Base-by-base conservation (phyloP, 805 yeast species). In the Sugiyamaella americana region DNA sequence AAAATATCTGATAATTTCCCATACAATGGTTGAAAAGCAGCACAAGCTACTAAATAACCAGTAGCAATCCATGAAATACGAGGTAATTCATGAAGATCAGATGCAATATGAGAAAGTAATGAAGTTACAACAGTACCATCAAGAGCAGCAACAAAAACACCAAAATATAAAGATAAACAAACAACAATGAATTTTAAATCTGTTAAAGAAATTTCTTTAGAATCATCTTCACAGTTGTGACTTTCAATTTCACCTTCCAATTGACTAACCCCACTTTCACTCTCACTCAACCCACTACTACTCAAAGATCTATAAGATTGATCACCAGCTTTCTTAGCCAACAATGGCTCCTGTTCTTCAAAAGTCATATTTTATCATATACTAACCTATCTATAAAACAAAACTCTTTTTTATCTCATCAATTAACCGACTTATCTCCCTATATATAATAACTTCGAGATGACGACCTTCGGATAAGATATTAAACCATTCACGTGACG, bases 11-110 rank as follows among this genome's bases (percentile, higher is more conserved):
- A 75, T 26, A 83, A 66, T 48, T 82, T 76, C 3, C 91, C 93
- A 47, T 79, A 81, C 21, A 84, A 60, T 0, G 87, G 89, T 63
- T 83, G 89, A 61, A 82, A 81, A 1, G 85, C 84, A 2, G 86
- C 76, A 50, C 78, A 79, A 1, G 89, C 80, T 23, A 85, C 64
- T 26, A 85, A 66, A 46, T 82, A 79, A 1, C 85, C 75, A 0
- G 88, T 78, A 2, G 88, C 87, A 2, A 84, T 82, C 89, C 91
- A 84, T 2, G 79, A 65, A 4, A 77, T 65, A 11, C 71, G 58
- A 16, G 72, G 69, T 36, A 79, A 67, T 40, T 75, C 77, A 40
- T 76, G 63, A 58, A 81, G 70, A 20, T 78, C 79, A 4, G 80
- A 71, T 18, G 84, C 84, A 38, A 81, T 80, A 23, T 73, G 70